Evolutionary conservation across 2,329 filamentous ascomycete species (phyloP).

Genomic region (Fonsecaea multimorphosa): DNA sequence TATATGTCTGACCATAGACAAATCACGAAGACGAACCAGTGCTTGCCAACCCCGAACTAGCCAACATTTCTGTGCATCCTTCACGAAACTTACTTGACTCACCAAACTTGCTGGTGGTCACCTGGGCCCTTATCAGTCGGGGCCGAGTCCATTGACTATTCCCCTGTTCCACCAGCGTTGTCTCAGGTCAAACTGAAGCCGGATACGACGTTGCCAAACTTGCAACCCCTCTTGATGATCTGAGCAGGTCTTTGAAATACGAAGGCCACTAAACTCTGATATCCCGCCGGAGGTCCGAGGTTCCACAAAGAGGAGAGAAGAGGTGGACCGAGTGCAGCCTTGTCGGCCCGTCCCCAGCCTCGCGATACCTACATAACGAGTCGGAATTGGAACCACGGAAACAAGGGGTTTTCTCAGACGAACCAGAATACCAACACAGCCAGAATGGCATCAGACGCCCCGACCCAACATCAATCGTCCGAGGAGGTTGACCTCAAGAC

Average conservation of each 20-base stretch:
- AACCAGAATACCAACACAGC: neutral
- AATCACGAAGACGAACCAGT: conserved; percentile 13
- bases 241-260: neutral
- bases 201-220: neutral
- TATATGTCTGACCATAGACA: conserved; percentile 19
- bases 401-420: neutral
- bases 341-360: neutral
- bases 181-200: neutral
- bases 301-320: neutral
- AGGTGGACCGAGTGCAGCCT: neutral
- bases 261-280: neutral
- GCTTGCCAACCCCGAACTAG: neutral
- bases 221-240: neutral
- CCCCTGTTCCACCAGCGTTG: neutral
- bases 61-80: neutral
- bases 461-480: neutral
- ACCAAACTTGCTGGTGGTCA: neutral
- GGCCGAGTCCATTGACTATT: neutral
- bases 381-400: neutral
- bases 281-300: neutral
- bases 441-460: conserved; percentile 2
- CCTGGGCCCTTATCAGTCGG: neutral
- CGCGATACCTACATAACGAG: neutral
- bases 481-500: conserved; percentile 26
- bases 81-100: neutral